Evolutionary conservation across 805 yeast genomes (phyloP).

Genomic region (Dipodascus geniculatus): DNA sequence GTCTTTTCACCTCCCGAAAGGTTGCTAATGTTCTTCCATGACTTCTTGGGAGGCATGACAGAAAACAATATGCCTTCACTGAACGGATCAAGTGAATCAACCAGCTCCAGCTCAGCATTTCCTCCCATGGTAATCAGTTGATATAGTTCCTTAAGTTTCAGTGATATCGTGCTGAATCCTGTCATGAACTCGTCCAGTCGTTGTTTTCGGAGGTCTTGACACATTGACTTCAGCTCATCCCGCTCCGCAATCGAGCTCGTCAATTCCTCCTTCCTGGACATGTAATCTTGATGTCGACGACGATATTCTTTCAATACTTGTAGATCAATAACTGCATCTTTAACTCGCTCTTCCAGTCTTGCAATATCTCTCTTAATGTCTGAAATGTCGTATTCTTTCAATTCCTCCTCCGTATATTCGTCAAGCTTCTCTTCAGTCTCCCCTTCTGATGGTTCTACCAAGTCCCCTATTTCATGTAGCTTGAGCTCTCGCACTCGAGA

Average conservation of each 20-base stretch:
- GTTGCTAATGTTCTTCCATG: slow-evolving; percentile 93
- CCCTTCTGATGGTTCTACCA: slow-evolving; percentile 34
- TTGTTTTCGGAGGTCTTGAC: slow-evolving; percentile 60
- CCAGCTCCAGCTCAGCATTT: slow-evolving; percentile 92
- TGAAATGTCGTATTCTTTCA: slow-evolving; percentile 37
- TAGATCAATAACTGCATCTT: slow-evolving; percentile 50
- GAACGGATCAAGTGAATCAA: slow-evolving; percentile 94
- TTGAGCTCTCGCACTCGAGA: slow-evolving; percentile 34
- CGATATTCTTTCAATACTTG: slow-evolving; percentile 73
- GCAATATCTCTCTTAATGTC: slow-evolving; percentile 40
- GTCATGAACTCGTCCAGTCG: slow-evolving; percentile 84
- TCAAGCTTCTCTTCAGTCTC: slow-evolving; percentile 6
- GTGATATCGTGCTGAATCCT: slow-evolving; percentile 79
- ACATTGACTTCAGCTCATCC: slow-evolving; percentile 46
- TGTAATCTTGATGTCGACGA: slow-evolving; percentile 50
- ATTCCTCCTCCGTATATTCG: slow-evolving; percentile 37
- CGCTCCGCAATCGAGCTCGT: slow-evolving; percentile 55
- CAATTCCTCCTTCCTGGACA: slow-evolving; percentile 50
- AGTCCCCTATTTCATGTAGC: slow-evolving; percentile 42
- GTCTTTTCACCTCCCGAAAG: slow-evolving; percentile 98
- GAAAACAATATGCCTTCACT: slow-evolving; percentile 93
- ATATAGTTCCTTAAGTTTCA: slow-evolving; percentile 90
- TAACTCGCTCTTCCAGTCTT: slow-evolving; percentile 42
- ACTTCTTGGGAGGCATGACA: slow-evolving; percentile 98
- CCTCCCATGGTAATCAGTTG: slow-evolving; percentile 99